phyloP scores from a whole-genome alignment of 208 protist species.

The Kentomonas sorsogonicus region DNA sequence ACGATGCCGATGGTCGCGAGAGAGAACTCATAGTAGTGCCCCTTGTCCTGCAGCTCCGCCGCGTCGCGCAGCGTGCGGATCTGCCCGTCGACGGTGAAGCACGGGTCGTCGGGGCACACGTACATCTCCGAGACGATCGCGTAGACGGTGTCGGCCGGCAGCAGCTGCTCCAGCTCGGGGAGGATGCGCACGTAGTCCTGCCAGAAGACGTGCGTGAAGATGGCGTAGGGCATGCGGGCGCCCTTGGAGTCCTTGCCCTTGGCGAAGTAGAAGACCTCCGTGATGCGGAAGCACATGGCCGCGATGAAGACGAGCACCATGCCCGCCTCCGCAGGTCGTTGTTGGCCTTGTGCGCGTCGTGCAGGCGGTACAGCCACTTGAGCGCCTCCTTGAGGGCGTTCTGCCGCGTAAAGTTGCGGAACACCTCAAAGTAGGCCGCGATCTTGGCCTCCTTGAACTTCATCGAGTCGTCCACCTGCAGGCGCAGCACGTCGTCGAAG shows the following conservation, averaged over 20 bases:
- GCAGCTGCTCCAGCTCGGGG: conserved; percentile 60
- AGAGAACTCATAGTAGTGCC: conserved; percentile 78
- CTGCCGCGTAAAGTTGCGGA: conserved; percentile 74
- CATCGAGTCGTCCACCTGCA: conserved; percentile 73
- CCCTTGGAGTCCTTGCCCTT: conserved; percentile 62
- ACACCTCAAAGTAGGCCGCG: conserved; percentile 77
- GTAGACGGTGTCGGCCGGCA: conserved; percentile 67
- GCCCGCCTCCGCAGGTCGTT: conserved; percentile 67
- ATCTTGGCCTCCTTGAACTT: conserved; percentile 75
- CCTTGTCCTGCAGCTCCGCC: conserved; percentile 74
- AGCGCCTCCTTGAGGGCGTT: conserved; percentile 73
- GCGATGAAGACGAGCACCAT: conserved; percentile 85
- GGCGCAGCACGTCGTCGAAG: conserved; percentile 75
- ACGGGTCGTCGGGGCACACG: conserved; percentile 69
- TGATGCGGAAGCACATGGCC: conserved; percentile 80
- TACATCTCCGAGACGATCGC: conserved; percentile 72
- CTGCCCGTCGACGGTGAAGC: conserved; percentile 83
- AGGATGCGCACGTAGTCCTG: conserved; percentile 89
- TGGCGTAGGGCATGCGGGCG: conserved; percentile 61
- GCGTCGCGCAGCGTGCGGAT: conserved; percentile 72
- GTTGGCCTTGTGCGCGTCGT: conserved; percentile 75
- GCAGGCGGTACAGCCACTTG: conserved; percentile 81
- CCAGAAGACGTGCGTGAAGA: conserved; percentile 81
- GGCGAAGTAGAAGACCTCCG: conserved; percentile 79
- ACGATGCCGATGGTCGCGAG: conserved; percentile 58